These are phyloP conservation scores for Trichaptum fuscoviolaceum DNA, from an alignment of 768 basidiomycete species.

Conservation along the genomic window DNA sequence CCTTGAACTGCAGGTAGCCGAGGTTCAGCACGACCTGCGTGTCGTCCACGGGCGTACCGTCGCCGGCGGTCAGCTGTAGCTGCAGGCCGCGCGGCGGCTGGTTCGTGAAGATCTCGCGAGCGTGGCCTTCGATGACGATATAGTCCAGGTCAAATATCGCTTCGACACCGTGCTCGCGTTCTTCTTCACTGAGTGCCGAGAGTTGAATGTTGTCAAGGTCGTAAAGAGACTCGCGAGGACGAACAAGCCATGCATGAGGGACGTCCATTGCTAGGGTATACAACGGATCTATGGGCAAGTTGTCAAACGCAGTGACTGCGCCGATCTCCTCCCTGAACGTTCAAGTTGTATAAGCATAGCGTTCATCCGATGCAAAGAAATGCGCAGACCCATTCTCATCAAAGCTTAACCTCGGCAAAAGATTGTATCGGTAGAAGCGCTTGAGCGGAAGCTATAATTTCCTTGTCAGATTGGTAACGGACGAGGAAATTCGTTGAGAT, in stretches of 20 bases:
- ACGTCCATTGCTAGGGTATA: constrained; percentile 94
- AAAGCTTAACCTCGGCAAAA: constrained; percentile 53
- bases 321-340: constrained; percentile 48
- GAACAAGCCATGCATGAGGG: constrained; percentile 87
- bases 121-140: constrained; percentile 91
- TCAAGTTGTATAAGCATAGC: background rate
- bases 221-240: constrained; percentile 81
- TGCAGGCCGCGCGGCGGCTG: constrained; percentile 87
- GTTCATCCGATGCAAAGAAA: constrained; percentile 3
- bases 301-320: constrained; percentile 57
- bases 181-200: constrained; percentile 51
- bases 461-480: background rate
- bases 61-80: constrained; percentile 62
- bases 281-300: constrained; percentile 79
- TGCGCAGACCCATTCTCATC: constrained; percentile 61
- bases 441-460: constrained; percentile 81
- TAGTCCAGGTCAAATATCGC: constrained; percentile 87
- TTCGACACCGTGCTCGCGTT: constrained; percentile 50
- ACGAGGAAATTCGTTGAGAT: constrained; percentile 13
- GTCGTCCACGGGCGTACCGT: constrained; percentile 56
- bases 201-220: constrained; percentile 97
- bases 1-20: constrained; percentile 95
- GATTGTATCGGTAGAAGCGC: constrained; percentile 83
- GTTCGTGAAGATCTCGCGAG: constrained; percentile 61
- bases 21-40: constrained; percentile 93